These are phyloP conservation scores for Heritiera littoralis DNA, from an alignment of 345 rosid species.

Conservation along the genomic window DNA sequence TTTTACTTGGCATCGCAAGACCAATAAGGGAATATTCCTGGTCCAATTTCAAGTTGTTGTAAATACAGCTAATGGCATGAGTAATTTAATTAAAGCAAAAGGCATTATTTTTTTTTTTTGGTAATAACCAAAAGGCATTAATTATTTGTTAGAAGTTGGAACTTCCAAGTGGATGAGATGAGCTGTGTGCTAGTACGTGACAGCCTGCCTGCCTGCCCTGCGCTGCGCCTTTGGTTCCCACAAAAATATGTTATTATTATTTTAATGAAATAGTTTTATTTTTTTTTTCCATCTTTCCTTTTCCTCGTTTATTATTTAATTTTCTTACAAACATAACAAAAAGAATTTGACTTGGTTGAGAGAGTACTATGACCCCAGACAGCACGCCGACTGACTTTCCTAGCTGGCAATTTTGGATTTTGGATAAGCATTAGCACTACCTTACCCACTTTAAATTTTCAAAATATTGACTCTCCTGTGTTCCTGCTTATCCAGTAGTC, in stretches of 20 bases:
- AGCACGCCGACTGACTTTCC: background rate
- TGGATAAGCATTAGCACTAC: background rate
- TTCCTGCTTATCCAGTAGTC: too few species aligned
- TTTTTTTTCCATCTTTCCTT: too few species aligned
- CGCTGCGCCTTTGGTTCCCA: background rate
- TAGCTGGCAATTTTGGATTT: background rate
- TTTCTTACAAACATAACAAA: background rate
- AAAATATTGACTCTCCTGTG: too few species aligned
- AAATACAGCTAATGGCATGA: background rate
- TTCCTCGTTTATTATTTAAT: background rate
- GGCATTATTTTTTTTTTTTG: too few species aligned
- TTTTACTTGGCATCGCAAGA: background rate
- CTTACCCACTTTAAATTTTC: too few species aligned
- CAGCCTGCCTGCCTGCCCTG: background rate
- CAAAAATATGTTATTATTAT: background rate
- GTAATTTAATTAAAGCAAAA: background rate
- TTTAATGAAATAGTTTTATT: too few species aligned
- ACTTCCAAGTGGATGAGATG: conserved; percentile 25
- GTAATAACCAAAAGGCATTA: background rate
- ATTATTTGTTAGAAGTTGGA: background rate
- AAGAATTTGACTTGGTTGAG: background rate
- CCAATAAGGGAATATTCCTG: background rate
- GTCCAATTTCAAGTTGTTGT: background rate
- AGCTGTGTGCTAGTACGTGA: conserved; percentile 19
- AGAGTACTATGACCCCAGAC: background rate